A percentile compares a stretch with the other conserved stretches of the same genome.
Conservation (phyloP, 495 filamentous ascomycete species). For the Penicillium ochrochloron region DNA sequence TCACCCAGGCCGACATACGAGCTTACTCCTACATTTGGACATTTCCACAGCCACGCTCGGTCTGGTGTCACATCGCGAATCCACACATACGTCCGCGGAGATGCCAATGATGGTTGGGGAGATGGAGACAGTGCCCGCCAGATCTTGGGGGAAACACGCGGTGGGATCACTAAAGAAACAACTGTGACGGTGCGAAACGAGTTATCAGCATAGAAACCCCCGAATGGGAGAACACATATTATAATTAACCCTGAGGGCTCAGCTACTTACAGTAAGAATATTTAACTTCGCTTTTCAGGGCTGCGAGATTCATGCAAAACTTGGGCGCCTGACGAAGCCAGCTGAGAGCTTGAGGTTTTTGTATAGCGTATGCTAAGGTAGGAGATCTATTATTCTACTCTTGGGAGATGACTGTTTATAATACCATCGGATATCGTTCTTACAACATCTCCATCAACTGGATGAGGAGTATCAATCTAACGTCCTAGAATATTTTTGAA, state of each 20-base stretch:
- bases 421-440: too few species aligned
- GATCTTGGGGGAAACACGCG: background rate
- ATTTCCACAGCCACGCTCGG: background rate
- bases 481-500: too few species aligned
- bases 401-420: too few species aligned
- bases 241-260: background rate
- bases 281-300: background rate
- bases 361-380: too few species aligned
- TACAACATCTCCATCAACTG: too few species aligned
- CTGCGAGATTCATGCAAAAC: too few species aligned
- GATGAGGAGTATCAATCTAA: too few species aligned
- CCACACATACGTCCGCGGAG: background rate
- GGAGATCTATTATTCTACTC: too few species aligned
- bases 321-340: too few species aligned
- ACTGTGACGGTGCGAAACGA: background rate
- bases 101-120: background rate
- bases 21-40: background rate
- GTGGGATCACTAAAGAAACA: background rate
- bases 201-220: background rate
- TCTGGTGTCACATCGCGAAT: background rate
- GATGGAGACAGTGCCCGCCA: background rate
- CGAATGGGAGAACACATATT: background rate
- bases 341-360: background rate
- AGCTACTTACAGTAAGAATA: background rate
- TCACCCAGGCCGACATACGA: background rate